Evolutionary conservation across 2,329 filamentous ascomycete species (phyloP), one percentile per base, ranked within the genome.

Genomic region (Diaporthe citrichinensis): DNA sequence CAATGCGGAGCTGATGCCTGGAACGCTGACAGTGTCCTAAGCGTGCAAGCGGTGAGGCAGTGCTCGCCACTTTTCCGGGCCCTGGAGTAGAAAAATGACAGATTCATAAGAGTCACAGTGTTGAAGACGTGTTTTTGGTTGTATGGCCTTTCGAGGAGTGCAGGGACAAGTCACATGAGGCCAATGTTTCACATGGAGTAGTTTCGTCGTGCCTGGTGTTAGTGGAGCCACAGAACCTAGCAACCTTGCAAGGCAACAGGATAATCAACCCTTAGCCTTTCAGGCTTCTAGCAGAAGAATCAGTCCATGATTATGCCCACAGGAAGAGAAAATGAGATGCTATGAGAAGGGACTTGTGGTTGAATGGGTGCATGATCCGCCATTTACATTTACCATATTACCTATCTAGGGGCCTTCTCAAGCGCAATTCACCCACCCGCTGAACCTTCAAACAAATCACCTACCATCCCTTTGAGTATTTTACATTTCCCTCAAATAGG

Each of bases 191-290:
- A 67, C 4, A 2, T 28, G 14, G 28, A 14, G 20, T 53, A 53
- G 46, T 28, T 53, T 69, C 34, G 46, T 69, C 46, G 65, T 69
- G 65, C 65, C 65, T 69, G 46, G 8, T 28, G 31, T 25, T 39
- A 28, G 62, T 53, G 62, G 62, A 68, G 46, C 25, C 44, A 36
- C 31, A 8, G 9, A 53, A 68, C 10, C 31, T 28, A 14, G 44
- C 62, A 68, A 28, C 62, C 46, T 68, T 25, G 62, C 34, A 51
- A 68, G 62, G 46, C 62, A 68, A 39, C 62, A 68, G 62, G 23
- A 68, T 68, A 15, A 25, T 23, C 7, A 4, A 31, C 46, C 34
- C 14, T 28, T 39, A 14, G 46, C 46, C n/a, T 23, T 15, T 3
- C 10, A 39, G 15, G 14, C n/a, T 36, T 36, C 31, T 12, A 10